A percentile compares a stretch with the other conserved stretches of the same genome.
phyloP scores from a whole-genome alignment of 192 early-diverging fungal species.

The Coemansia sp. region DNA sequence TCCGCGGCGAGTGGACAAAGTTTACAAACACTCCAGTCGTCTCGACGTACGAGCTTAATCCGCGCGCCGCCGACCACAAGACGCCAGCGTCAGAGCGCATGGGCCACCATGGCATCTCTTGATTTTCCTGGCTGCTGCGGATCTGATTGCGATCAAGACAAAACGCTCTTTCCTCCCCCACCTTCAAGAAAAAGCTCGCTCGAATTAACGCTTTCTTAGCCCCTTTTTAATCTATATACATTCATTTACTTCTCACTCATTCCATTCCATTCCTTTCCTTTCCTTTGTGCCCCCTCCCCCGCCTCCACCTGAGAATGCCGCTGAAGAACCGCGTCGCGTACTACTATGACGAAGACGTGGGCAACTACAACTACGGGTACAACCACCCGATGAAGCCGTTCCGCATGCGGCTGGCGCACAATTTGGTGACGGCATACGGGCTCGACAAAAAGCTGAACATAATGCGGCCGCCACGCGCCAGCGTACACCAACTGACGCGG shows the following conservation, averaged over 20 bases:
- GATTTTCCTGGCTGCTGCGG: neutral
- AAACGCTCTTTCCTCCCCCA: neutral
- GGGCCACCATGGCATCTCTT: conserved; percentile 44
- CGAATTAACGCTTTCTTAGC: too few relatives aligned
- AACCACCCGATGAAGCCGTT: conserved; percentile 99
- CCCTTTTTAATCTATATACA: too few relatives aligned
- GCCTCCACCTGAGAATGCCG: conserved; percentile 12
- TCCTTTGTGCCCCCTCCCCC: neutral
- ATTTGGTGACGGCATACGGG: conserved; percentile 91
- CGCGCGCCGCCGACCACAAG: conserved; percentile 76
- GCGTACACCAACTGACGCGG: conserved; percentile 85
- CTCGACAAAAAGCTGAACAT: conserved; percentile 92
- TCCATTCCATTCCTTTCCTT: conserved; percentile 7
- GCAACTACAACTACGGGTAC: conserved; percentile 88
- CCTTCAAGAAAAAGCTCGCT: too few relatives aligned
- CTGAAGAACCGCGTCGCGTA: conserved; percentile 53
- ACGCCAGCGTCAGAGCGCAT: conserved; percentile 53
- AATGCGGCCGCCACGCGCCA: conserved; percentile 78
- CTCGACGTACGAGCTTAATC: conserved; percentile 73
- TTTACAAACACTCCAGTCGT: conserved; percentile 69
- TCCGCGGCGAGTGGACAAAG: conserved; percentile 91
- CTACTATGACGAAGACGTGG: conserved; percentile 64
- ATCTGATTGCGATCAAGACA: too few relatives aligned
- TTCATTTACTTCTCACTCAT: neutral
- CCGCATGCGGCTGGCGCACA: conserved; percentile 94